phyloP scores from a whole-genome alignment of 169 alveolate genomes.

The Babesia bigemina region DNA sequence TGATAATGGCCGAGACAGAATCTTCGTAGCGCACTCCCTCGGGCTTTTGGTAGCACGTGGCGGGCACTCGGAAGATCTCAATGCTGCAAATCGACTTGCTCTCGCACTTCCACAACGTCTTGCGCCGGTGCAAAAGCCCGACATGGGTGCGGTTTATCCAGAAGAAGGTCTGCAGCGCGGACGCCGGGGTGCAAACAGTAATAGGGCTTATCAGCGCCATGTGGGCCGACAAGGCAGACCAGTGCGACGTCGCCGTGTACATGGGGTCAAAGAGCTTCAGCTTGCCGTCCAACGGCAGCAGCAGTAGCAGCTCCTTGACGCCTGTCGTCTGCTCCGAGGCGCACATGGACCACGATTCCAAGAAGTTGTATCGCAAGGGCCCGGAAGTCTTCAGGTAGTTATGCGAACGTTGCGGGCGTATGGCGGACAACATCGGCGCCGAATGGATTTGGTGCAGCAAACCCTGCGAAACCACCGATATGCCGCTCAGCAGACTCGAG shows the following conservation, averaged over 20 bases:
- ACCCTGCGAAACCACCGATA: slow-evolving; percentile 72
- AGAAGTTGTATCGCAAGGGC: slow-evolving; percentile 75
- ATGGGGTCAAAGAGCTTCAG: slow-evolving; percentile 57
- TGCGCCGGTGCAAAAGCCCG: slow-evolving; percentile 41
- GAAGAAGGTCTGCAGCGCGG: slow-evolving; percentile 21
- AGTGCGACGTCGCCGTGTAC: slow-evolving; percentile 55
- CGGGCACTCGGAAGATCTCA: slow-evolving; percentile 39
- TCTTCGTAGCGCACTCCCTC: slow-evolving; percentile 20
- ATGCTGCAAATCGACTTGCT: slow-evolving; percentile 35
- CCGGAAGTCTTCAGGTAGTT: slow-evolving; percentile 67
- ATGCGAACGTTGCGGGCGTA: slow-evolving; percentile 71
- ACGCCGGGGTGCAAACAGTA: slow-evolving; percentile 42
- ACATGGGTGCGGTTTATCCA: slow-evolving; percentile 60
- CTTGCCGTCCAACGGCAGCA: slow-evolving; percentile 72
- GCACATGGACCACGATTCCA: slow-evolving; percentile 74
- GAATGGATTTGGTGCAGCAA: slow-evolving; percentile 77
- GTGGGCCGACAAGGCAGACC: slow-evolving; percentile 55
- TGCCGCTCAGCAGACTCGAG: slow-evolving; percentile 67
- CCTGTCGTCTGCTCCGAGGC: slow-evolving; percentile 58
- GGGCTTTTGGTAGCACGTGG: slow-evolving; percentile 16
- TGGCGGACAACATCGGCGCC: slow-evolving; percentile 74
- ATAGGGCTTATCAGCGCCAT: slow-evolving; percentile 48
- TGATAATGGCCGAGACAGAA: not conserved
- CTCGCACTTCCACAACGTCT: slow-evolving; percentile 35
- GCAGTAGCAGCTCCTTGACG: slow-evolving; percentile 67